Conservation (phyloP, 2,329 filamentous ascomycete species). For the Periconia digitata region DNA sequence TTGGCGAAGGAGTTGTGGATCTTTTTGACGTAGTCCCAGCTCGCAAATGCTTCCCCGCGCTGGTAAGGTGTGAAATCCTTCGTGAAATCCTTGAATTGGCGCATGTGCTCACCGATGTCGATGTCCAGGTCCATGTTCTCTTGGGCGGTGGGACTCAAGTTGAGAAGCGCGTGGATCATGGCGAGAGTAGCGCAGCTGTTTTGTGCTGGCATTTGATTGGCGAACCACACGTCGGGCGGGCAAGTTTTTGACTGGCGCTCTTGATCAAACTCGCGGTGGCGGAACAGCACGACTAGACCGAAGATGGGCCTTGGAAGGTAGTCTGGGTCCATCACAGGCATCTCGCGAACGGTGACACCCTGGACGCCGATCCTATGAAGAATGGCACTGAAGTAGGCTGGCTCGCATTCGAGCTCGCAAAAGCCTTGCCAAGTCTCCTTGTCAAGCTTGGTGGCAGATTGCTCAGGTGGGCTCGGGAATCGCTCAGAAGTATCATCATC, state of each 20-base stretch:
- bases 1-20: slow-evolving; percentile 85
- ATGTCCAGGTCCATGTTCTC: slow-evolving; percentile 47
- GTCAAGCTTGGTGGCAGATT: slow-evolving; percentile 39
- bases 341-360: slow-evolving; percentile 73
- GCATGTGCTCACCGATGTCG: slow-evolving; percentile 69
- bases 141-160: slow-evolving; percentile 48
- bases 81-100: slow-evolving; percentile 73
- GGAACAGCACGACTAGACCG: slow-evolving; percentile 87
- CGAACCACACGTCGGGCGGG: slow-evolving; percentile 80
- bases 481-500: slow-evolving; percentile 1
- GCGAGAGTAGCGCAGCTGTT: slow-evolving; percentile 94
- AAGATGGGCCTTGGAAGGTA: slow-evolving; percentile 54
- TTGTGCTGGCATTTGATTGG: slow-evolving; percentile 70
- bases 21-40: slow-evolving; percentile 73
- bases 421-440: slow-evolving; percentile 66
- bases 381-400: slow-evolving; percentile 83
- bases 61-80: slow-evolving; percentile 67
- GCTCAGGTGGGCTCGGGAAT: slow-evolving; percentile 29
- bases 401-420: slow-evolving; percentile 87
- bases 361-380: slow-evolving; percentile 75
- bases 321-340: slow-evolving; percentile 67
- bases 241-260: slow-evolving; percentile 57
- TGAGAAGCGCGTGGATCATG: slow-evolving; percentile 91
- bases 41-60: slow-evolving; percentile 74
- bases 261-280: slow-evolving; percentile 60